Evolutionary conservation across 371 early-diverging fungal species (phyloP), one percentile per base, ranked within the genome.

Genomic region (Apophysomyces trapeziformis): DNA sequence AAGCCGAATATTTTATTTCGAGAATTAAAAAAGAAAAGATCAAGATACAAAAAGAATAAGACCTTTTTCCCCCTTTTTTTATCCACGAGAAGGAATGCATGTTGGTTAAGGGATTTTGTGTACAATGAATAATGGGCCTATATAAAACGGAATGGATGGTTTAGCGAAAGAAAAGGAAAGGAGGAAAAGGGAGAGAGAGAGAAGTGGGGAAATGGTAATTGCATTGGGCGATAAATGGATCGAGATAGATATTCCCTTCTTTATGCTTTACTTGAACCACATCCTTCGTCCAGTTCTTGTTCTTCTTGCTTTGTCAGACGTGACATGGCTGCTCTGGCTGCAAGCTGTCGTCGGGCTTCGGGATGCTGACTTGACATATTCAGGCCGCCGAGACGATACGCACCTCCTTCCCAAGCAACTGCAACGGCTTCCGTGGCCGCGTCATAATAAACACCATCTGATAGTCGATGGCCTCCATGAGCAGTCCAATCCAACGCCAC

Each of bases 401-500:
- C 54, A 0, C 81, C 81, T 13, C 69, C 65, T 60, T 80, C 71
- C 61, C 71, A 78, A 3, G 65, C 59, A 61, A 18, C 74, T 4
- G 66, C 72, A 7, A 71, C 64, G 1, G 58, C 76, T 1, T 77
- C 79, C 11, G 41, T 13, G 11, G 65, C 70, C 8, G 85, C 84
- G 7, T 77, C 67, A 65, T 82, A 83, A 46, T 68, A 83, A 16
- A 56, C 70, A 26, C 65, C 83, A 16, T 70, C 71, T 6, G 65
- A 65, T 7, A 87, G 60, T 8, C 64, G 62, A 21, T 74, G 76
- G 1, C 86, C 90, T 2, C 85, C 78, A 60, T 80, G 77, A 3
- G 79, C 80, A 14, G 87, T 87, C 89, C 90, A 89, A 62, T 91
- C 88, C 57, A 90, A 64, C 26, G 74, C 73, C 12, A 88, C 77